phyloP scores from a whole-genome alignment of 805 yeast genomes.

The Diddensiella santjacobensis region DNA sequence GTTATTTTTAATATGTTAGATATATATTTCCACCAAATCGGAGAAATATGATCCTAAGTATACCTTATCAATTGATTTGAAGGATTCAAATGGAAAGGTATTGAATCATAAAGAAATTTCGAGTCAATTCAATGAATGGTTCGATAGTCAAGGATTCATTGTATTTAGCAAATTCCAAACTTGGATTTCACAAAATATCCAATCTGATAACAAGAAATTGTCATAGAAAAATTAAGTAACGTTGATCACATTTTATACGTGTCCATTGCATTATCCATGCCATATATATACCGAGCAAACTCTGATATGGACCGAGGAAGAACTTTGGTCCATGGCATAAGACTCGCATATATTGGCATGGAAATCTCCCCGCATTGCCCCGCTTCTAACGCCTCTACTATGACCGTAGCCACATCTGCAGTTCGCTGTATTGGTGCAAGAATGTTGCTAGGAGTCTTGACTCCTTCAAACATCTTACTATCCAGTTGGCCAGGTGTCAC shows the following conservation, averaged over 20 bases:
- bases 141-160: constrained; percentile 23
- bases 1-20: constrained; percentile 1
- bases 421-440: constrained; percentile 84
- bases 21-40: constrained; percentile 11
- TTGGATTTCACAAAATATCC: constrained; percentile 3
- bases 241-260: constrained; percentile 1
- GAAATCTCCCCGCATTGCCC: constrained; percentile 39
- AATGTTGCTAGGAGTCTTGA: constrained; percentile 65
- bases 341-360: constrained; percentile 19
- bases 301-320: constrained; percentile 17
- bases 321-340: constrained; percentile 13
- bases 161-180: constrained; percentile 21
- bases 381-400: constrained; percentile 51
- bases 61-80: constrained; percentile 16
- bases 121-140: constrained; percentile 24
- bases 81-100: constrained; percentile 13
- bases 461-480: constrained; percentile 70
- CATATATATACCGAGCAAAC: constrained; percentile 11
- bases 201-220: neutral
- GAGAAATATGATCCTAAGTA: constrained; percentile 22
- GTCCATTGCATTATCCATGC: constrained; percentile 23
- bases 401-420: constrained; percentile 54
- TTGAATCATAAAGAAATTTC: neutral
- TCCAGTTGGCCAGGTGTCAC: constrained; percentile 85
- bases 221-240: neutral